Conservation (phyloP, 768 basidiomycete genomes). For the Mrakia frigida region DNA sequence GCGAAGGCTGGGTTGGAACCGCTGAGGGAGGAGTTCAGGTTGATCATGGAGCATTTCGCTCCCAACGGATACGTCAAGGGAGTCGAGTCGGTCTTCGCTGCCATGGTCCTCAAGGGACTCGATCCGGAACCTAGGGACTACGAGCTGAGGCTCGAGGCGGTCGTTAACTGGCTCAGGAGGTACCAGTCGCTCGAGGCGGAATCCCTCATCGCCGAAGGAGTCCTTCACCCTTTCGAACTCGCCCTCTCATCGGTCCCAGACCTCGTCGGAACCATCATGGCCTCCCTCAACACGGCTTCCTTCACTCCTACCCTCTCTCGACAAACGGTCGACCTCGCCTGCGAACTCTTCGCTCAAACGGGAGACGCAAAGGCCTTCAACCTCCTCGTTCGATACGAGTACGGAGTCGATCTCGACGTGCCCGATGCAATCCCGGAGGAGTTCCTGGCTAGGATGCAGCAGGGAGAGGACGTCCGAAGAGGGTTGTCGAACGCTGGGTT, state of each 20-base stretch:
- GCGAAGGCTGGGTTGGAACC: conserved; percentile 52
- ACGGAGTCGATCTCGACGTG: conserved; percentile 69
- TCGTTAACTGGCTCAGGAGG: conserved; percentile 63
- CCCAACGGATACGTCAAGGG: conserved; percentile 66
- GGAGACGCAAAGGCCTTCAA: conserved; percentile 57
- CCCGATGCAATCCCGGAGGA: conserved; percentile 61
- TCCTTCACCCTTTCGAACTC: conserved; percentile 49
- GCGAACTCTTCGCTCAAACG: conserved; percentile 65
- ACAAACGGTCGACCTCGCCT: conserved; percentile 54
- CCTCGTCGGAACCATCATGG: conserved; percentile 45
- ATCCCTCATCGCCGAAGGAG: conserved; percentile 48
- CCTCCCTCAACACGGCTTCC: conserved; percentile 53
- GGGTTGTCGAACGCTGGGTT: conserved; percentile 60
- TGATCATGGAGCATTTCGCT: conserved; percentile 68
- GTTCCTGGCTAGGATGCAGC: conserved; percentile 35
- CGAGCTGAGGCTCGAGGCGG: conserved; percentile 61
- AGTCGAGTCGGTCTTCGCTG: conserved; percentile 57
- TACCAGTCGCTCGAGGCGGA: conserved; percentile 44
- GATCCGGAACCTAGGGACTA: conserved; percentile 57
- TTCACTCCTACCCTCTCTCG: conserved; percentile 57
- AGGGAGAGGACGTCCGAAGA: conserved; percentile 4
- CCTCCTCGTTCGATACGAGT: conserved; percentile 59
- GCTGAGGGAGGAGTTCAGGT: conserved; percentile 64
- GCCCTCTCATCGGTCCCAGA: conserved; percentile 19
- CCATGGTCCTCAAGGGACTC: conserved; percentile 51